Conservation (phyloP, 176 grass and related monocot species). For the Luzula sylvatica region DNA sequence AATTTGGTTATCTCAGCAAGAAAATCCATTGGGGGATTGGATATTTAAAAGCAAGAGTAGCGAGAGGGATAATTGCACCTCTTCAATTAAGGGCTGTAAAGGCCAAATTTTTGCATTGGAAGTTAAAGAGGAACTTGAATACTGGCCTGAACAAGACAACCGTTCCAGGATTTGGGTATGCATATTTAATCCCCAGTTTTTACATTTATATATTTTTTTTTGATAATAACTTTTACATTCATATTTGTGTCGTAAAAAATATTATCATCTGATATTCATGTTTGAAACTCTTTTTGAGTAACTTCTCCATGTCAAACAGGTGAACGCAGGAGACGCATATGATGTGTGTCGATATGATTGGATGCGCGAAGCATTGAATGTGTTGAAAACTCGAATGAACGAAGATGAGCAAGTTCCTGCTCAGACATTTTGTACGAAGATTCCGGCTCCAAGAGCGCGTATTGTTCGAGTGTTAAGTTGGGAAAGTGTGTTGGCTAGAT, state of each 20-base stretch:
- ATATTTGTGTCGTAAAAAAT: neutral
- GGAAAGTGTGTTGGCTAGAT: neutral
- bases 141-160: conserved; percentile 51
- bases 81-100: conserved; percentile 38
- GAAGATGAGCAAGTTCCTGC: neutral
- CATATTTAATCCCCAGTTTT: neutral
- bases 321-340: conserved; percentile 28
- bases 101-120: conserved; percentile 59
- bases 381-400: conserved; percentile 5
- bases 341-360: conserved; percentile 57
- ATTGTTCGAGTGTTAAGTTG: neutral
- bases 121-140: conserved; percentile 54
- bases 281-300: conserved; percentile 5
- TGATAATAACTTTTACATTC: neutral
- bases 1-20: neutral
- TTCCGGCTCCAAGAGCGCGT: neutral
- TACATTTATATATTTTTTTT: neutral
- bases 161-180: conserved; percentile 66
- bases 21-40: conserved; percentile 39
- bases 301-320: conserved; percentile 23
- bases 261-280: neutral
- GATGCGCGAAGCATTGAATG: conserved; percentile 51
- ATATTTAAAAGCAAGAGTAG: conserved; percentile 74
- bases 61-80: conserved; percentile 38
- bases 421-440: neutral